Evolutionary conservation across 2,329 filamentous ascomycete species (phyloP), one percentile per base, ranked within the genome.

Genomic region (Xylaria digitata): DNA sequence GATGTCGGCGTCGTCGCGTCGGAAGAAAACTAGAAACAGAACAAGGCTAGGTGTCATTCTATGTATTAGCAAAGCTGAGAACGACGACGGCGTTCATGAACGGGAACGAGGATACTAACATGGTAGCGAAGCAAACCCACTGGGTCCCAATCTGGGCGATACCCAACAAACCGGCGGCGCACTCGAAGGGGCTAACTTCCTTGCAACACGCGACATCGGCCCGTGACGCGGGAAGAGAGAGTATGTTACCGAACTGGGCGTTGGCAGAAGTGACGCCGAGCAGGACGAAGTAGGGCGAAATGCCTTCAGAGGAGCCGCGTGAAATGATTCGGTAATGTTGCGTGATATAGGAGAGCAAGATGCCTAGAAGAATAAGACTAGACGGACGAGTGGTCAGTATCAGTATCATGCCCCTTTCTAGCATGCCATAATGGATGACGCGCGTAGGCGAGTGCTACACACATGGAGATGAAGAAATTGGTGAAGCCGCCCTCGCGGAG

Each of bases 11-110:
- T 80, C 83, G 73, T 85, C 85, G 74, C 90, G 89, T 42, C 92
- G 92, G 80, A 97, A 97, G 85, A 96, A 99, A 73, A 97, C 88
- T 64, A 98, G 87, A 81, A 97, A 99, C n/a, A 99, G 87, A 21
- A 97, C 84, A 59, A 98, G 89, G 72, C 95, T 98, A 72, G 37
- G 37, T 3, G 37, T 30, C n/a, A 43, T 48, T 34, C 15, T 34
- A 26, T 9, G 32, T n/a, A 63, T 78, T 64, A 79, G 72, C 46
- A 49, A 50, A 52, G 26, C 68, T 21, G 23, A 46, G 6, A 26
- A 63, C 15, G 13, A 32, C n/a, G 65, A 52, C 21, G 21, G 45
- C 48, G 42, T 40, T 7, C 43, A 50, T 17, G 40, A 11, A 13
- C 13, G 30, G 40, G 37, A n/a, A 49, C 19, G 23, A 15, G 26